Base-by-base conservation (phyloP, 179 eudicot species). In the Sideroxylon spinosum region DNA sequence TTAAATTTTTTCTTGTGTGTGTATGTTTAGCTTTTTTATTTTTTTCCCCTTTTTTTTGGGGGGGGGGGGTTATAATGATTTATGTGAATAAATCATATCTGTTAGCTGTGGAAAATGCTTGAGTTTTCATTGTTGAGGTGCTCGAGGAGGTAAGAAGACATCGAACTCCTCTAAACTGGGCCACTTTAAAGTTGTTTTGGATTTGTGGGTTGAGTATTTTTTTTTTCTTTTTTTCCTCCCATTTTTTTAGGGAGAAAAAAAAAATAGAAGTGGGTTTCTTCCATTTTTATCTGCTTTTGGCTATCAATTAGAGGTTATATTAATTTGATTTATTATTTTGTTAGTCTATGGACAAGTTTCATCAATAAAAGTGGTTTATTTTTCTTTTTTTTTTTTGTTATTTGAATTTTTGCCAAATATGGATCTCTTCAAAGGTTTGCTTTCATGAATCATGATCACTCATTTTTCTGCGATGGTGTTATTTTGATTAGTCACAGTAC, bases 41-140 rank as follows among this genome's bases (percentile, higher is more conserved):
- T 37, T 37, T 1, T 32, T 32, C 3, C 3, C 37, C 37, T 1
- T 37, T 37, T 37, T 52, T 10, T 52, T 9, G 16, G 1, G 9
- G 52, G 52, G 6, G 9, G 9, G 52, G 12, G 23, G 59, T 23
- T 37, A 6, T 3, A 6, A 55, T 7, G 63, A 13, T 55, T 72
- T 55, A 55, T 73, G 63, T 22, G 28, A 46, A 26, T 53, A 26
- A 6, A 23, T 71, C 11, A 13, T 63, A 7, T 28, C 3, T 9
- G 17, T 62, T 19, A n/a, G 26, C 29, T 68, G 71, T 73, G 25
- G 72, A 28, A 76, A 66, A 64, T 50, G 71, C 26, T 76, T 66
- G 29, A 66, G 4, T 25, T 75, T 22, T 63, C 17, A 9, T 2
- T 52, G 16, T 52, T 52, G 44, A 37, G 44, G 55, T 48, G 9